phyloP scores from a whole-genome alignment of 176 grass and related monocot genomes.

The Zea luxurians region DNA sequence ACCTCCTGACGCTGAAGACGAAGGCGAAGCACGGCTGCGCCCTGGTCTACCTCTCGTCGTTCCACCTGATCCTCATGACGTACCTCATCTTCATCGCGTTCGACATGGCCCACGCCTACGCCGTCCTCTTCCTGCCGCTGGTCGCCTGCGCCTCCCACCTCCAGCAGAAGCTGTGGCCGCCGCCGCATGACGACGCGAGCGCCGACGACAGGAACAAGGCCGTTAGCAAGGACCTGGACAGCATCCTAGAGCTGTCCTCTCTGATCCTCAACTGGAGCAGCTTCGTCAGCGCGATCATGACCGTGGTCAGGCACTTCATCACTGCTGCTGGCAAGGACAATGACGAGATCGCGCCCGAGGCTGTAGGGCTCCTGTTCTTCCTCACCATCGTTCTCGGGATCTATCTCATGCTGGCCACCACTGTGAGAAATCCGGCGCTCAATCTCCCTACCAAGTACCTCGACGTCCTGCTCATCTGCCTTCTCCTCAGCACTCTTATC shows the following conservation, averaged over 20 bases:
- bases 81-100: constrained; percentile 17
- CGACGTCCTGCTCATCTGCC: background rate
- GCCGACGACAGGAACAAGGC: background rate
- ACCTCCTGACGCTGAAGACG: background rate
- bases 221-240: background rate
- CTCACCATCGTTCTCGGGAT: constrained; percentile 10
- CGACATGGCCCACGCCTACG: constrained; percentile 12
- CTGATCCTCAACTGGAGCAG: constrained; percentile 10
- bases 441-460: background rate
- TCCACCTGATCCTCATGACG: background rate
- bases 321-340: background rate
- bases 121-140: background rate
- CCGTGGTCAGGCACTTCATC: background rate
- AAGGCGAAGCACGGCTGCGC: background rate
- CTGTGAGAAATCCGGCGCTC: background rate
- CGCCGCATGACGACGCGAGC: background rate
- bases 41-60: constrained; percentile 5
- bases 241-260: background rate
- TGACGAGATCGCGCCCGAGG: background rate
- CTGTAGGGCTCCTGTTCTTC: background rate
- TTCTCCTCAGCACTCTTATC: background rate
- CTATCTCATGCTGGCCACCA: constrained; percentile 26
- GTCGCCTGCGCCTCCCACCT: background rate
- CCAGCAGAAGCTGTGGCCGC: background rate
- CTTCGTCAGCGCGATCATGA: background rate